A percentile compares a stretch with the other conserved stretches of the same genome.
phyloP scores from a whole-genome alignment of 225 moss, liverwort and hornwort genomes.

The Sphagnum contortum region DNA sequence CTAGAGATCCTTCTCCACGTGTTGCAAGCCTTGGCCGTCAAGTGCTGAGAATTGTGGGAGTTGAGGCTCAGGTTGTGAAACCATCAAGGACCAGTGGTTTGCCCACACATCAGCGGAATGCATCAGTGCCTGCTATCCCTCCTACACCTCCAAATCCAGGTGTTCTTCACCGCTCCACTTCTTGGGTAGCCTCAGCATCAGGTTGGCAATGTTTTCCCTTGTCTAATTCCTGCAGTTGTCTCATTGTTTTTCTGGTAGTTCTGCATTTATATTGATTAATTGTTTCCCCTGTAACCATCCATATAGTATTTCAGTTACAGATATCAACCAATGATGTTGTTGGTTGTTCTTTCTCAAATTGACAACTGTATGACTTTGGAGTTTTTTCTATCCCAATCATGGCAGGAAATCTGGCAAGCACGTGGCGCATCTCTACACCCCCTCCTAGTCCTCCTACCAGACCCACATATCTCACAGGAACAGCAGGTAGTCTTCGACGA shows the following conservation, averaged over 20 bases:
- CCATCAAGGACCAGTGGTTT: conserved; percentile 38
- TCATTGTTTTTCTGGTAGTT: not conserved
- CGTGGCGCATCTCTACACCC: conserved; percentile 80
- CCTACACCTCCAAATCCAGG: conserved; percentile 77
- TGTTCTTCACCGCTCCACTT: conserved; percentile 81
- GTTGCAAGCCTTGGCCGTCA: conserved; percentile 91
- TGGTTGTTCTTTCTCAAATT: no score
- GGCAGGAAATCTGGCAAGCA: conserved; percentile 86
- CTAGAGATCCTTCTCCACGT: conserved; percentile 85
- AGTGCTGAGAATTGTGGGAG: conserved; percentile 82
- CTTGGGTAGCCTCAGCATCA: conserved; percentile 98
- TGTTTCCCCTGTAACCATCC: no score
- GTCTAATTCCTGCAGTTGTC: not conserved
- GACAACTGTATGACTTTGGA: not conserved
- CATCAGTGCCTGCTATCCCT: conserved; percentile 82
- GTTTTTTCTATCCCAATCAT: not conserved
- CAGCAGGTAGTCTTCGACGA: conserved; percentile 65
- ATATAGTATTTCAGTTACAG: no score
- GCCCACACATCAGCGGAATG: conserved; percentile 57
- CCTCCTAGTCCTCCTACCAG: conserved; percentile 86
- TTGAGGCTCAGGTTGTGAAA: conserved; percentile 65
- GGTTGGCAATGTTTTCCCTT: conserved; percentile 21
- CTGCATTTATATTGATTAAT: no score
- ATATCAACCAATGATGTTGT: no score
- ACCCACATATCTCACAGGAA: conserved; percentile 40